Conservation (phyloP, 805 yeast genomes). For the Myxozyma vanderwaltii region DNA sequence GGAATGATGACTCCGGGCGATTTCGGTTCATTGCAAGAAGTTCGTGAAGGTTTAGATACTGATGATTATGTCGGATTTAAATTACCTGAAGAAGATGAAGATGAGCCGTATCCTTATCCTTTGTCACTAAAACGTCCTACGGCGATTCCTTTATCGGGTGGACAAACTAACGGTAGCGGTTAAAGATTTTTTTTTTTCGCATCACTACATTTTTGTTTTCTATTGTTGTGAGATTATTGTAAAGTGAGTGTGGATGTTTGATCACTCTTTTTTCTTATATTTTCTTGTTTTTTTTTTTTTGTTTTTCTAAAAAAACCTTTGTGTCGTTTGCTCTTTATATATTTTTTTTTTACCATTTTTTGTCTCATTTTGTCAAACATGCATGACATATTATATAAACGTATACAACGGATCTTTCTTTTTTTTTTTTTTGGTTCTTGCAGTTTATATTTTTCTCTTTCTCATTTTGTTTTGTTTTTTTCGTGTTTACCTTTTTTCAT, state of each 20-base stretch:
- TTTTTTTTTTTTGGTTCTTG: no score
- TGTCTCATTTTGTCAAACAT: no score
- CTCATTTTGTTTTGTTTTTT: neutral
- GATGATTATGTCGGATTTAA: slow-evolving; percentile 68
- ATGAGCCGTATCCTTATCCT: slow-evolving; percentile 38
- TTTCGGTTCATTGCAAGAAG: slow-evolving; percentile 93
- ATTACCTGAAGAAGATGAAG: slow-evolving; percentile 46
- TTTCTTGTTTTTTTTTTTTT: no score
- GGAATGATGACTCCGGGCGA: slow-evolving; percentile 97
- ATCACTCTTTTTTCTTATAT: no score
- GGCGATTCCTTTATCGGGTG: neutral
- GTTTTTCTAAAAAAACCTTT: no score
- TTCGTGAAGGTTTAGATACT: slow-evolving; percentile 64
- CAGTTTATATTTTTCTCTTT: neutral
- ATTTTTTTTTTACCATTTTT: no score
- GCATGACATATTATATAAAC: no score
- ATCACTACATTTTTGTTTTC: no score
- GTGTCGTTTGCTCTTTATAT: no score
- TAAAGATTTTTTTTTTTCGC: neutral
- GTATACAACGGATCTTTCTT: no score
- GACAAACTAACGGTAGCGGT: neutral
- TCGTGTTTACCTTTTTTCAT: neutral
- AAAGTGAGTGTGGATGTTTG: no score
- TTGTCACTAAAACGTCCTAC: slow-evolving; percentile 29
- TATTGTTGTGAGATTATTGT: no score